phyloP scores from a whole-genome alignment of 768 basidiomycete genomes.

The Mycena chlorophos region DNA sequence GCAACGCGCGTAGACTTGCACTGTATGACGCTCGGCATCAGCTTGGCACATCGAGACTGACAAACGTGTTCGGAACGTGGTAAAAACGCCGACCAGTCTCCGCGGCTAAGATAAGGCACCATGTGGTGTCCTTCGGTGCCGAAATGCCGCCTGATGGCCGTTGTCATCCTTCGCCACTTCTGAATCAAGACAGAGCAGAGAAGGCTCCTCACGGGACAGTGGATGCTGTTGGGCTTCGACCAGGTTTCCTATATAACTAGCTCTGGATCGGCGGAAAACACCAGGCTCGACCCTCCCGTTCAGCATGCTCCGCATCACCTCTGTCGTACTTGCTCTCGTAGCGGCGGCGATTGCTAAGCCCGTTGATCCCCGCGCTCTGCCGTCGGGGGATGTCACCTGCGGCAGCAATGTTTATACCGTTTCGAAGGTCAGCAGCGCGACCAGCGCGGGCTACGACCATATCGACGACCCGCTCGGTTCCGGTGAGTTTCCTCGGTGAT shows the following conservation, averaged over 20 bases:
- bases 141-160: no score
- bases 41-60: not conserved
- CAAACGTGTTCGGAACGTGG: not conserved
- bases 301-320: slow-evolving; percentile 7
- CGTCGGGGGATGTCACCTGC: slow-evolving; percentile 24
- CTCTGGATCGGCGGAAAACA: no score
- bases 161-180: not conserved
- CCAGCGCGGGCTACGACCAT: slow-evolving; percentile 15
- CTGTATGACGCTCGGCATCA: not conserved
- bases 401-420: slow-evolving; percentile 23
- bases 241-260: no score
- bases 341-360: slow-evolving; percentile 10
- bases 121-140: no score
- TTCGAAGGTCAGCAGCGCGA: slow-evolving; percentile 19
- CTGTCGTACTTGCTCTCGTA: slow-evolving; percentile 7
- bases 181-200: no score
- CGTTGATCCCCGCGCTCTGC: slow-evolving; percentile 15
- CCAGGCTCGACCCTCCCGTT: not conserved
- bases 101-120: no score
- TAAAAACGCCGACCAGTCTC: not conserved
- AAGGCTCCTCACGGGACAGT: no score
- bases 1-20: no score
- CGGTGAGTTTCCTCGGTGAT: slow-evolving; percentile 4
- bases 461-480: slow-evolving; percentile 21
- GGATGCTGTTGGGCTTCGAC: not conserved